Conservation (phyloP, 306 rosid genomes). For the Glycyrrhiza uralensis region DNA sequence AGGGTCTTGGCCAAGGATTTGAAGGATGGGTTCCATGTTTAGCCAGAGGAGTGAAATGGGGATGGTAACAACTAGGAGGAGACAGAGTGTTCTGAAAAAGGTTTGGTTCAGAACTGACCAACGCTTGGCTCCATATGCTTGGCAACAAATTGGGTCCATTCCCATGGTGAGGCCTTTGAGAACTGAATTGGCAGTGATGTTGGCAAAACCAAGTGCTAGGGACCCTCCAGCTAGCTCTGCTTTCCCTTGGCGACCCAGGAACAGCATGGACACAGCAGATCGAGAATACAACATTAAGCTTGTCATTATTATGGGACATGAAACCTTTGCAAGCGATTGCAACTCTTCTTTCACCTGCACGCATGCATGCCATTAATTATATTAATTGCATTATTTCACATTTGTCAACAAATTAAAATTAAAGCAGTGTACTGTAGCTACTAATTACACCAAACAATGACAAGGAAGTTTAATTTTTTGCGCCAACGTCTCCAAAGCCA, state of each 20-base stretch:
- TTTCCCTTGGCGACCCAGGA: slow-evolving; percentile 77
- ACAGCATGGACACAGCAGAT: slow-evolving; percentile 69
- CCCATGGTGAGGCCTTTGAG: slow-evolving; percentile 75
- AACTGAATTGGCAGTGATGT: slow-evolving; percentile 72
- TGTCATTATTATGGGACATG: slow-evolving; percentile 70
- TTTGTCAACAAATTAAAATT: background rate
- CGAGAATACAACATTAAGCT: slow-evolving; percentile 63
- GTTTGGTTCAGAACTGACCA: slow-evolving; percentile 70
- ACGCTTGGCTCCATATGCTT: slow-evolving; percentile 83
- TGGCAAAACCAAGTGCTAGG: slow-evolving; percentile 75
- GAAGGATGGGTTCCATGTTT: slow-evolving; percentile 59
- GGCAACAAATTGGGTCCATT: slow-evolving; percentile 96
- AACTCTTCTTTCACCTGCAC: slow-evolving; percentile 80
- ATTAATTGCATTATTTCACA: slow-evolving; percentile 21
- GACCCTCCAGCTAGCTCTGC: slow-evolving; percentile 87
- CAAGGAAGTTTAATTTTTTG: too few species aligned
- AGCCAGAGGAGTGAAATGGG: slow-evolving; percentile 78
- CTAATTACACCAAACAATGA: too few species aligned
- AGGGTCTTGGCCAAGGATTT: slow-evolving; percentile 77
- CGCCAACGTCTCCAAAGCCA: too few species aligned
- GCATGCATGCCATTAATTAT: too few species aligned
- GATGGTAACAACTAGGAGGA: slow-evolving; percentile 64
- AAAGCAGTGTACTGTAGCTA: too few species aligned
- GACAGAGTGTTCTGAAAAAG: slow-evolving; percentile 58
- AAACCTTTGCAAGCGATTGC: slow-evolving; percentile 46